Conservation (phyloP, 2,329 filamentous ascomycete species). For the Verticillium nonalfalfae region DNA sequence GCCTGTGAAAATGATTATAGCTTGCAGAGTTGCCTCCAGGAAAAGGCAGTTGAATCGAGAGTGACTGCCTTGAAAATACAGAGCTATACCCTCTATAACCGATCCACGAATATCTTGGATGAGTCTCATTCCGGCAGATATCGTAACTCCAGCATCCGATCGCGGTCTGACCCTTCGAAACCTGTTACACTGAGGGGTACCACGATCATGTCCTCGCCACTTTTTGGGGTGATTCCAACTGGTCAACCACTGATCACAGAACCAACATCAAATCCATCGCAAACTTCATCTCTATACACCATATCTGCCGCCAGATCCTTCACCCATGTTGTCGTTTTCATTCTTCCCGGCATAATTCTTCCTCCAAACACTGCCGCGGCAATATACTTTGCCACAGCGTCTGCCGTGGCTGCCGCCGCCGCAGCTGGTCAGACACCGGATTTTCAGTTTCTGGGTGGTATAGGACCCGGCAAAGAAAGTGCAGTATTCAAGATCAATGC, state of each 20-base stretch:
- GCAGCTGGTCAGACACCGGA: slow-evolving; percentile 39
- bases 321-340: slow-evolving; percentile 81
- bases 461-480: slow-evolving; percentile 85
- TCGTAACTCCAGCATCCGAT: no score
- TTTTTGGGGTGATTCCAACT: slow-evolving; percentile 56
- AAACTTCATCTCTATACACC: slow-evolving; percentile 50
- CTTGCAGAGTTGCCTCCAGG: no score
- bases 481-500: slow-evolving; percentile 76
- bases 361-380: slow-evolving; percentile 75
- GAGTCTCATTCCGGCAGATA: no score
- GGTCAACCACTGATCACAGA: slow-evolving; percentile 50
- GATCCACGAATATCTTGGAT: no score
- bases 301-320: slow-evolving; percentile 48
- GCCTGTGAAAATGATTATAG: no score
- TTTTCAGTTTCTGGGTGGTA: slow-evolving; percentile 81
- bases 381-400: slow-evolving; percentile 69
- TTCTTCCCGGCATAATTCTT: slow-evolving; percentile 71
- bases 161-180: no score
- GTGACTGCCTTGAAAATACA: no score
- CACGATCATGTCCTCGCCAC: slow-evolving; percentile 31
- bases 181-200: no score
- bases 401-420: slow-evolving; percentile 30
- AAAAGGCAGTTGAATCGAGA: no score
- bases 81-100: no score
- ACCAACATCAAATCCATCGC: slow-evolving; percentile 45